These are phyloP conservation scores for Candida ovalis DNA, from an alignment of 805 yeast genomes.

Conservation along the genomic window DNA sequence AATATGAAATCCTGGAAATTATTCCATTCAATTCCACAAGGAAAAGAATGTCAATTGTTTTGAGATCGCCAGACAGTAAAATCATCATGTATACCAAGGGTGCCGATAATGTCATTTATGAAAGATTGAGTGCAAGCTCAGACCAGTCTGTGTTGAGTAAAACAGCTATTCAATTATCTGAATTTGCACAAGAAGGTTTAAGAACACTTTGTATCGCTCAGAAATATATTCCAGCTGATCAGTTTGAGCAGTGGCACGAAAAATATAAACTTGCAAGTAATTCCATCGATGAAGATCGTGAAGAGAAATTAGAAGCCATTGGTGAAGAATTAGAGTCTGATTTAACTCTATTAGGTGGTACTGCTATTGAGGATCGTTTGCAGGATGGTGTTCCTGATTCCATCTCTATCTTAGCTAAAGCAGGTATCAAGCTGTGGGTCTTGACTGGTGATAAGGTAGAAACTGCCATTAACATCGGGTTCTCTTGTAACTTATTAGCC, in stretches of 20 bases:
- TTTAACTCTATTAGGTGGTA: constrained; percentile 63
- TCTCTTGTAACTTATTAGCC: constrained; percentile 67
- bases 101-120: constrained; percentile 69
- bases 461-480: constrained; percentile 81
- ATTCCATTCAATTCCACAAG: constrained; percentile 68
- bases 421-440: constrained; percentile 82
- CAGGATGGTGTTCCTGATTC: constrained; percentile 79
- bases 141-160: constrained; percentile 45
- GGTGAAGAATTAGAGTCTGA: constrained; percentile 58
- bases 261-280: constrained; percentile 55
- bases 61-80: constrained; percentile 39
- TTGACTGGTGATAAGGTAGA: constrained; percentile 80
- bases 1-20: constrained; percentile 49
- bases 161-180: constrained; percentile 63
- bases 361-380: constrained; percentile 77
- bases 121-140: constrained; percentile 32
- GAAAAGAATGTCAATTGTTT: constrained; percentile 74
- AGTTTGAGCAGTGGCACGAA: constrained; percentile 51
- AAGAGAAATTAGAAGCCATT: constrained; percentile 47
- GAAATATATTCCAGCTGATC: constrained; percentile 40
- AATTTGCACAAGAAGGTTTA: constrained; percentile 72
- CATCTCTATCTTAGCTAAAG: constrained; percentile 58
- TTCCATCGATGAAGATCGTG: constrained; percentile 55
- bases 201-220: constrained; percentile 72
- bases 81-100: constrained; percentile 60